Conservation (phyloP, 768 basidiomycete species). For the Mrakia gelida region DNA sequence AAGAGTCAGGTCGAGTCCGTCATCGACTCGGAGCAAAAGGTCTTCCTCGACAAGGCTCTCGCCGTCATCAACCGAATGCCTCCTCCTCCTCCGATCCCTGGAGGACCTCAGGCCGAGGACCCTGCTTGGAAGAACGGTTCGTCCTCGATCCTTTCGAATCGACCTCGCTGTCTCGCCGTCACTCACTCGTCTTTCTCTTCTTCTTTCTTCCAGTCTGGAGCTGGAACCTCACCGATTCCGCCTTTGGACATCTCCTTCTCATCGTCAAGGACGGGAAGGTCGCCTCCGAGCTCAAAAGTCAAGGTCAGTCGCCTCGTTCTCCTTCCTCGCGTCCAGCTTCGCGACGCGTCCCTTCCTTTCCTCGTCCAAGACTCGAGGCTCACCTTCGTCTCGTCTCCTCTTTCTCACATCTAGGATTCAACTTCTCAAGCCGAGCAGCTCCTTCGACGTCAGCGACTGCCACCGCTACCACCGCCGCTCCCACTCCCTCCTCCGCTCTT, state of each 20-base stretch:
- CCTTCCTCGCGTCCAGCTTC: not conserved
- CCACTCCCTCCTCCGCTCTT: conserved; percentile 37
- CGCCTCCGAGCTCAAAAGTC: conserved; percentile 84
- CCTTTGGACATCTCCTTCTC: conserved; percentile 79
- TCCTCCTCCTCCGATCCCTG: conserved; percentile 49
- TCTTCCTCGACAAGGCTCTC: conserved; percentile 82
- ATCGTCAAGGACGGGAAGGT: conserved; percentile 89
- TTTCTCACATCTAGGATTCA: conserved; percentile 62
- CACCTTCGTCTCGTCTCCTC: not conserved
- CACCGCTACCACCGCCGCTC: conserved; percentile 45
- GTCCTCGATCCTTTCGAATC: conserved; percentile 54
- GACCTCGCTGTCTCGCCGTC: not conserved
- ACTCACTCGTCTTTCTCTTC: not conserved
- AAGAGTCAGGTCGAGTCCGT: conserved; percentile 84
- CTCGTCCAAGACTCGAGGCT: conserved; percentile 2
- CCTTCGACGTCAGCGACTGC: conserved; percentile 38
- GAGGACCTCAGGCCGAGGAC: conserved; percentile 67
- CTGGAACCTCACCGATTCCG: conserved; percentile 62
- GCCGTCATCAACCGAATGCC: conserved; percentile 64
- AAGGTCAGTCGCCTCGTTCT: conserved; percentile 55
- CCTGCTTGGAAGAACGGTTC: conserved; percentile 98
- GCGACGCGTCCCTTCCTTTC: not conserved
- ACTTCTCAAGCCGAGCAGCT: conserved; percentile 74
- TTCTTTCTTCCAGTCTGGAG: conserved; percentile 7
- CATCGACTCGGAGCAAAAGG: conserved; percentile 83